Percentiles rank a stretch among this genome's conserved stretches.
Evolutionary conservation across 768 basidiomycete genomes (phyloP).

Genomic region (Hygrophorus russula): DNA sequence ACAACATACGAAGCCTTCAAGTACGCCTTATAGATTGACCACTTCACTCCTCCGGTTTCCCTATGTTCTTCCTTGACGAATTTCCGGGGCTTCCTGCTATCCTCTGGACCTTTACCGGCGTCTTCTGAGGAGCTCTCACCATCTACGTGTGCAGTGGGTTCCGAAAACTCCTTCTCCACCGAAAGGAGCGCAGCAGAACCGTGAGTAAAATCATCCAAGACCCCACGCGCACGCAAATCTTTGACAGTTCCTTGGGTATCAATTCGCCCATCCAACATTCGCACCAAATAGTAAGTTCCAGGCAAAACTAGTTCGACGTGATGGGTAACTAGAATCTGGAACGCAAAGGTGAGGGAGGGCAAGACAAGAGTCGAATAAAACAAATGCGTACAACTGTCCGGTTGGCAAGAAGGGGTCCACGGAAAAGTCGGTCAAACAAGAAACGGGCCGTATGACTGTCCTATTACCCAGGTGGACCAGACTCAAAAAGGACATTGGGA

Average conservation of each 20-base stretch:
- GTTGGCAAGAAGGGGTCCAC: constrained; percentile 51
- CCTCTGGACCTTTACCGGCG: constrained; percentile 14
- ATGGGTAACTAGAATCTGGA: constrained; percentile 64
- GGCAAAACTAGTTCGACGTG: constrained; percentile 78
- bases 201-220: constrained; percentile 47
- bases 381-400: constrained; percentile 49
- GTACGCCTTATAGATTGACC: constrained; percentile 59
- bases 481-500: background rate
- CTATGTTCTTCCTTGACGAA: constrained; percentile 75
- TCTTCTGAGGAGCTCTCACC: constrained; percentile 15
- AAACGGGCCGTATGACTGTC: constrained; percentile 60
- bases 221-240: constrained; percentile 49
- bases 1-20: constrained; percentile 54
- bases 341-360: background rate
- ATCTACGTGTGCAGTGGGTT: constrained; percentile 18
- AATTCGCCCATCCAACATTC: constrained; percentile 74
- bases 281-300: constrained; percentile 58
- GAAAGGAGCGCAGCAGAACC: constrained; percentile 43
- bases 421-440: constrained; percentile 51
- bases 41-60: constrained; percentile 74
- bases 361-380: background rate
- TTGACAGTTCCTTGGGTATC: constrained; percentile 61
- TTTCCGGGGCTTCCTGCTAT: constrained; percentile 56
- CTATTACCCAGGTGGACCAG: constrained; percentile 16
- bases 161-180: constrained; percentile 30